These are phyloP conservation scores for Berberis thunbergii DNA, from an alignment of 164 flowering plant species.

Conservation along the genomic window DNA sequence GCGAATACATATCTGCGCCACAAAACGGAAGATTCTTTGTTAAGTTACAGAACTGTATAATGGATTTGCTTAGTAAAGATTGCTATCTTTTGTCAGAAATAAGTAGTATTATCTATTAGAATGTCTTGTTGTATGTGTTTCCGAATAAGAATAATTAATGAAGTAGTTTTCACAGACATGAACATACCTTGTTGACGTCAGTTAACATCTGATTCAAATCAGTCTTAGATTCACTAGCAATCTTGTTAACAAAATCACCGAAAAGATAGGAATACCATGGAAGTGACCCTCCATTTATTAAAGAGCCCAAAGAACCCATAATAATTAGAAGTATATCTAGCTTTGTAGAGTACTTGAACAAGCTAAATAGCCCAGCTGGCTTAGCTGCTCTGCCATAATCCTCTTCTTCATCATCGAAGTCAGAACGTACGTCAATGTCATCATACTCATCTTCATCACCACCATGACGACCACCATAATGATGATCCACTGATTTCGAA, in stretches of 20 bases:
- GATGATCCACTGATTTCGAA: no score
- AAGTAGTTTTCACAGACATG: neutral
- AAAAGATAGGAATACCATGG: conserved; percentile 70
- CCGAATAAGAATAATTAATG: no score
- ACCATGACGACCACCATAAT: neutral
- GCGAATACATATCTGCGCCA: conserved; percentile 35
- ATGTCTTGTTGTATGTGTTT: no score
- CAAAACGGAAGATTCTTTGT: no score
- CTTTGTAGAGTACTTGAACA: conserved; percentile 60
- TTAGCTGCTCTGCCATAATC: conserved; percentile 23
- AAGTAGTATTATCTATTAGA: neutral
- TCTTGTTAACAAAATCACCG: conserved; percentile 55
- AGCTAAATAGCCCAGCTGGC: conserved; percentile 38
- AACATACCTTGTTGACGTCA: conserved; percentile 42
- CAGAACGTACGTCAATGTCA: neutral
- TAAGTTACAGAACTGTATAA: no score
- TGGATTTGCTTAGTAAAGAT: no score
- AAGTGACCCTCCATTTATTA: conserved; percentile 74
- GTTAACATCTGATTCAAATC: conserved; percentile 45
- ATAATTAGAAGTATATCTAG: conserved; percentile 46
- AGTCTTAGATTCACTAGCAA: conserved; percentile 23
- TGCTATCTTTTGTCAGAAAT: neutral
- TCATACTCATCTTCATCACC: neutral
- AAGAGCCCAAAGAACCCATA: conserved; percentile 62
- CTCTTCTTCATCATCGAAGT: conserved; percentile 32